Base-by-base conservation (phyloP, 768 basidiomycete species). In the Pleurotus eryngii region DNA sequence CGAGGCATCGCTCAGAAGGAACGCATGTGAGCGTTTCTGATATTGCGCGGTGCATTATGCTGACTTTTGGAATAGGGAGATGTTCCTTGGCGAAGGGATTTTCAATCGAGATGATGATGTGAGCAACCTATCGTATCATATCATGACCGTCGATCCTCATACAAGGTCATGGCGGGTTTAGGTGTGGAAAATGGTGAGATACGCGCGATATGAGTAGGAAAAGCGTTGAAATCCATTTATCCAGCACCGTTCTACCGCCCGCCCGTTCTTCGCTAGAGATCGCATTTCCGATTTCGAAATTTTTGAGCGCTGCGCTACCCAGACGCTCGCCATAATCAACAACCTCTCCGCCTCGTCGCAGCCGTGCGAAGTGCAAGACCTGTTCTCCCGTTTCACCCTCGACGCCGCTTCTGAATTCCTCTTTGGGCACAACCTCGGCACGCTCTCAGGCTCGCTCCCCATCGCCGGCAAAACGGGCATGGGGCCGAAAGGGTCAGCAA, bases 41-140 rank as follows among this genome's bases (percentile, higher is more conserved):
- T n/a, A 12, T 46, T 26, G 26, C n/a, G 7, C 40, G 38, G 6
- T 20, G 46, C 12, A 37, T 40, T 12, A 17, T 58, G 18, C 57
- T 57, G 9, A 22, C 27, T 17, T 26, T 58, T 57, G 20, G 56
- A 47, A 48, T 65, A 81, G 80, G 80, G 76, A 81, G 60, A 75
- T 74, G 8, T 85, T 89, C 65, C 74, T 90, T n/a, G 89, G 89
- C 3, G 75, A 81, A 60, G 87, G 89, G 2, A 89, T 91, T 39
- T 91, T 91, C 68, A 89, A 89, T 61, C 79, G 87, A 14, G 89
- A 89, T 67, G 88, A 86, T 62, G 81, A 85, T 70, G 84, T 83
- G 65, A 70, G 75, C 60, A 35, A 35, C 8, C 3, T 35, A 2
- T 35, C 8, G 30, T 35, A 35, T 35, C 30, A 35, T 35, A 11